Conservation (phyloP, 306 rosid species). For the Mucuna pruriens region DNA sequence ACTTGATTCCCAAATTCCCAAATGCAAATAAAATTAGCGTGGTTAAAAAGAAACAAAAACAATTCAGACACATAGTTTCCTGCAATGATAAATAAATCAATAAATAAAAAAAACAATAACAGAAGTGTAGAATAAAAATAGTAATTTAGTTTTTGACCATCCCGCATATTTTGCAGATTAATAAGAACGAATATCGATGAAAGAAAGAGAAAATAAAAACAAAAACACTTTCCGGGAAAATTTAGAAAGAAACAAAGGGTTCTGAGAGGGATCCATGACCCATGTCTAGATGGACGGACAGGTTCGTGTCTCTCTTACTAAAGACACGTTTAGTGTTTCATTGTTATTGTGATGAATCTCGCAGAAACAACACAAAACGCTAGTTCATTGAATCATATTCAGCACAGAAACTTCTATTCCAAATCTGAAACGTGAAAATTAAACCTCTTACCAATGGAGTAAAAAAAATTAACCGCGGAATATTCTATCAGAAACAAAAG, state of each 20-base stretch:
- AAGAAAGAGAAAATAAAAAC: neutral
- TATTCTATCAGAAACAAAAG: neutral
- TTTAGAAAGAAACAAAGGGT: conserved; percentile 32
- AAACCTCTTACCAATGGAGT: neutral
- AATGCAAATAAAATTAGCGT: neutral
- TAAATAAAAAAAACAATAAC: neutral
- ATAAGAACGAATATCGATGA: conserved; percentile 39
- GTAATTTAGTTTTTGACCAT: conserved; percentile 35
- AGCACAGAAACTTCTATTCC: neutral
- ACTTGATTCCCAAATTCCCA: conserved; percentile 2
- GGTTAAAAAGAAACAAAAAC: neutral
- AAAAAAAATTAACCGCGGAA: neutral
- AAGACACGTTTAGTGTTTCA: conserved; percentile 52
- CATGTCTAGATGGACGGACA: conserved; percentile 21
- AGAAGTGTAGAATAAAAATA: conserved; percentile 3
- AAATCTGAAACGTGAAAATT: neutral
- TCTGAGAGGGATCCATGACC: conserved; percentile 34
- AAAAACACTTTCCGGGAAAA: neutral
- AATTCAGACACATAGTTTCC: conserved; percentile 32
- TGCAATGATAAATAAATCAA: neutral
- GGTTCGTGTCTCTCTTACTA: conserved; percentile 42
- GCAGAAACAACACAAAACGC: neutral
- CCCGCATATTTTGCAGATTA: conserved; percentile 20
- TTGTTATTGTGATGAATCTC: conserved; percentile 38
- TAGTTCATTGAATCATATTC: conserved; percentile 36